Evolutionary conservation across 1,139 yeast genomes (phyloP).

Genomic region (Saccharomycopsis hybrid): DNA sequence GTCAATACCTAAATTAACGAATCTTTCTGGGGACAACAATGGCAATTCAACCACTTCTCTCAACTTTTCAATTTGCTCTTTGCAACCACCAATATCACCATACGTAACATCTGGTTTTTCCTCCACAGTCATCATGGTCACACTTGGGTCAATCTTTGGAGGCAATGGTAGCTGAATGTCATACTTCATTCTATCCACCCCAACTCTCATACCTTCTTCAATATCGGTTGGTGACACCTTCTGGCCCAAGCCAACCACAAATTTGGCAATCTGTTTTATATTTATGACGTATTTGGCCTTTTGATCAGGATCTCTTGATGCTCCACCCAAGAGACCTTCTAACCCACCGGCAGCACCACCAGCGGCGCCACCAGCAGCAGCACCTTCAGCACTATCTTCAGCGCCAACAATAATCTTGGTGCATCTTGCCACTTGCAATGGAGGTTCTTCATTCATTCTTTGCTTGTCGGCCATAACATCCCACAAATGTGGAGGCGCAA

Average conservation of each 20-base stretch:
- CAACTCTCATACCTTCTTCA: conserved; percentile 99
- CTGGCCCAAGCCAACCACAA: conserved; percentile 94
- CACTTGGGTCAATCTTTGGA: conserved; percentile 95
- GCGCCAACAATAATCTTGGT: conserved; percentile 78
- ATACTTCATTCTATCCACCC: conserved; percentile 95
- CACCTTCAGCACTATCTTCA: conserved; percentile 23
- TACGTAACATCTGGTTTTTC: conserved; percentile 93
- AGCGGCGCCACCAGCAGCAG: conserved; percentile 22
- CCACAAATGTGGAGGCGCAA: conserved; percentile 95
- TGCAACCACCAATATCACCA: conserved; percentile 95
- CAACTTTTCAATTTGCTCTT: conserved; percentile 93
- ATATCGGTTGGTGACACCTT: conserved; percentile 97
- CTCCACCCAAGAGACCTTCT: conserved; percentile 5
- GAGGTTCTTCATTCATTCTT: conserved; percentile 88
- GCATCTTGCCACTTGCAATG: conserved; percentile 96
- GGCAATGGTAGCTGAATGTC: conserved; percentile 96
- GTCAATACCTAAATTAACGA: conserved; percentile 92
- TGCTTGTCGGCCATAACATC: conserved; percentile 96
- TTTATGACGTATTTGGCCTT: conserved; percentile 91
- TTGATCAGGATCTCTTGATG: conserved; percentile 45
- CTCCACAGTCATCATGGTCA: conserved; percentile 99
- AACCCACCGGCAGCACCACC: conserved; percentile 21
- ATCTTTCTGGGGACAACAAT: conserved; percentile 87
- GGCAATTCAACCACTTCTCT: conserved; percentile 98
- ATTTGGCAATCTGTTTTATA: conserved; percentile 95